Base-by-base conservation (phyloP, 768 basidiomycete species). In the Pulveroboletus sp. region DNA sequence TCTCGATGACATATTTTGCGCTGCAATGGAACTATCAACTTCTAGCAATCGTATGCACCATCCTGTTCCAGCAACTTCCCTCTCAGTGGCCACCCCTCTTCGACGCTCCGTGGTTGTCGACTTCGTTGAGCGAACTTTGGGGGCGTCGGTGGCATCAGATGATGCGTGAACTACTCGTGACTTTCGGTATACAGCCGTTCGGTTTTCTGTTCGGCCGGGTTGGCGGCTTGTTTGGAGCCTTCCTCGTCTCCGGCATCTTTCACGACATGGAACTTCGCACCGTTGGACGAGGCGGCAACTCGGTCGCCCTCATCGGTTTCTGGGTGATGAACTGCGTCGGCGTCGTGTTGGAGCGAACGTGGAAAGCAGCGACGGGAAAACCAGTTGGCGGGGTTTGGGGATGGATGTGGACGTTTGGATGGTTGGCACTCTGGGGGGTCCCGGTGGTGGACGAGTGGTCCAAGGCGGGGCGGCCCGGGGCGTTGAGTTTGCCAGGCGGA, bases 21-120 rank as follows among this genome's bases (percentile, higher is more conserved):
- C 72, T 87, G 21, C 69, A 78, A 46, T 56, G 64, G 28, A 60
- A 58, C 11, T 77, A 82, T 53, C 60, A 73, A 44, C 7, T 73
- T 24, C 21, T 63, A 38, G 70, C 78, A 1, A 46, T 84, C 39
- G 43, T 79, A 35, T 75, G 71, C 11, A 61, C 80, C 38, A 41
- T 70, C 40, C 36, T 81, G 24, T 71, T 83, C 38, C 56, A 65
- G 14, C 80, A 83, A 56, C 54, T 61, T 39, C 75, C 76, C 0
- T 67, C 66, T 3, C 71, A 79, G 42, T 86, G 82, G 82, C 85
- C 84, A 0, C 84, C 81, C 1, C 47, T 80, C 13, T 85, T 84
- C 65, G 62, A 77, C 46, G 39, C 67, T 7, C 85, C 84, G 1
- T 86, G 78, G 77, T 47, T 60, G 27, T 63, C 79, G 5, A 78